Evolutionary conservation across 768 basidiomycete genomes (phyloP).

Genomic region (Candolleomyces aberdarensis): DNA sequence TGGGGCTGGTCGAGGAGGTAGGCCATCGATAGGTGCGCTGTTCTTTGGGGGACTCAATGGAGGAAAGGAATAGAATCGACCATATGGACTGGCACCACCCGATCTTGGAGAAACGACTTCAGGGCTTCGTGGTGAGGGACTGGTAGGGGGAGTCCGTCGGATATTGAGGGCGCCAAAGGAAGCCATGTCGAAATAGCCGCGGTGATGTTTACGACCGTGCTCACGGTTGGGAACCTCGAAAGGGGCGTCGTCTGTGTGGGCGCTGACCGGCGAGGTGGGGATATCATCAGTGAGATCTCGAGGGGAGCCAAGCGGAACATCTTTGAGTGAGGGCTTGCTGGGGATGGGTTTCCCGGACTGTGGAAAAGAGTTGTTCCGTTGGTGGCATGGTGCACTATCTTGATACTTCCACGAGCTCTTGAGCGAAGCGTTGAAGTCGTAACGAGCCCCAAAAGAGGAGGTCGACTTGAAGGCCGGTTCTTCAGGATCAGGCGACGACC

Average conservation of each 20-base stretch:
- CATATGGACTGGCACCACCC: constrained; percentile 20
- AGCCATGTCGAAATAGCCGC: constrained; percentile 51
- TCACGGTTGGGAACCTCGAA: constrained; percentile 19
- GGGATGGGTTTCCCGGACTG: constrained; percentile 20
- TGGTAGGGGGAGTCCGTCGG: constrained; percentile 49
- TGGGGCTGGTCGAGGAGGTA: constrained; percentile 4
- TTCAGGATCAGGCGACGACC: constrained; percentile 14
- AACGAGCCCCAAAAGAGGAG: constrained; percentile 47
- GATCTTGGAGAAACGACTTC: constrained; percentile 7
- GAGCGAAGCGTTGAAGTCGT: constrained; percentile 54
- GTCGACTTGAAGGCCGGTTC: constrained; percentile 32
- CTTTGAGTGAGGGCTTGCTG: constrained; percentile 12
- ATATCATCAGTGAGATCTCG: constrained; percentile 41
- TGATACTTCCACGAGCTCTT: constrained; percentile 45
- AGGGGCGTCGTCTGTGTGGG: constrained; percentile 27
- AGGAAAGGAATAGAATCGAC: constrained; percentile 39
- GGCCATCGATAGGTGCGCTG: constrained; percentile 6
- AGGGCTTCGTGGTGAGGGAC: constrained; percentile 28
- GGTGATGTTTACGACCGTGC: constrained; percentile 46
- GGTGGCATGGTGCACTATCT: constrained; percentile 22
- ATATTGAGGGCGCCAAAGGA: constrained; percentile 26
- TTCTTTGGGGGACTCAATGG: constrained; percentile 15
- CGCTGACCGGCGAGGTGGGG: constrained; percentile 16
- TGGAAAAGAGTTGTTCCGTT: constrained; percentile 48
- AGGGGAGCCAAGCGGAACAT: constrained; percentile 43